Base-by-base conservation (phyloP, 1,139 yeast genomes). In the Sugiyamaella xylanicola region DNA sequence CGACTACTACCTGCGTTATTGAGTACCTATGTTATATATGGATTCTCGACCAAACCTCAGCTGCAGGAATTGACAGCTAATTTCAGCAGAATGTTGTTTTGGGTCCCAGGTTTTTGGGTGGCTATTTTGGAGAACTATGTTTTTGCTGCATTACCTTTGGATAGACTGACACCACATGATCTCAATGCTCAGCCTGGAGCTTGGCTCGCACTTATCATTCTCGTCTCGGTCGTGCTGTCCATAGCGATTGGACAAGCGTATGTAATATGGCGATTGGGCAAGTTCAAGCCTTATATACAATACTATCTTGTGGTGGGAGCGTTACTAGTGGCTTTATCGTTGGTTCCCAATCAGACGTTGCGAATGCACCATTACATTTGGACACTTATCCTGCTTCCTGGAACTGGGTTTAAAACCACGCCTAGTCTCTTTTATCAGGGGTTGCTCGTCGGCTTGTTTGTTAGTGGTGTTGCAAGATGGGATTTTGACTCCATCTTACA, bases 401-500 rank as follows among this genome's bases (percentile, higher is more conserved):
- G 97, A 0, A 89, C 97, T 50, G 71, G 71, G 2, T 68, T 74
- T 54, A 65, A 68, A 51, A 83, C 90, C 11, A 87, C 96, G 0
- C 77, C 86, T 59, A 91, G 95, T 0, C 66, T 81, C 46, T 75
- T 86, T 53, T 86, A 90, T 67, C 97, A 91, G 68, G 98, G 98
- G 1, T 79, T 93, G 1, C 74, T 93, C 22, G 70, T 89, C 0
- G 99, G 98, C 0, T 74, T 92, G 39, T 80, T 87, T 55, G 77
- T 91, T 7, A 86, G 93, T 20, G 99, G 99, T 0, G 83, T 90
- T 1, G 84, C 96, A 0, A 77, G 95, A 57, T 92, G 99, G 99
- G 97, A 95, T 53, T 84, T 87, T 65, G 98, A 95, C 2, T 85
- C 96, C 20, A 84, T 92, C 57, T 83, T 87, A 1, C 97, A 92